A percentile compares a stretch with the other conserved stretches of the same genome.
Conservation (phyloP, 2,329 filamentous ascomycete genomes). For the Botryosphaeria dothidea region DNA sequence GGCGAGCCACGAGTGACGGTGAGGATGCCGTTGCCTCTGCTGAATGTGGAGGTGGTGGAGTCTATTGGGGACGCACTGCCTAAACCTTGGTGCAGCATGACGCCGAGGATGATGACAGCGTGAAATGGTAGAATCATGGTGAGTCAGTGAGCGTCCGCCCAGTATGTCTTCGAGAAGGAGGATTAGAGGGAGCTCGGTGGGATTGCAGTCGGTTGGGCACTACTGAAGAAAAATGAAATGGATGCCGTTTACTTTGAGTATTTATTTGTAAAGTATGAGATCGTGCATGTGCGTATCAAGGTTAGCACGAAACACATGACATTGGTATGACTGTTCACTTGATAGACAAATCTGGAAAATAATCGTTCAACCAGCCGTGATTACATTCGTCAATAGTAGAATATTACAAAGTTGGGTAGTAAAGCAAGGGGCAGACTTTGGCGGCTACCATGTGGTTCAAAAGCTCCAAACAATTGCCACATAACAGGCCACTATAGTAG, state of each 20-base stretch:
- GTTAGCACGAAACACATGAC: background rate
- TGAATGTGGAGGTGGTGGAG: background rate
- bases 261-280: too few species aligned
- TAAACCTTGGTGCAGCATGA: background rate
- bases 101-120: background rate
- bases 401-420: background rate
- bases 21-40: background rate
- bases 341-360: background rate
- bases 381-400: background rate
- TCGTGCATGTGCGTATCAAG: too few species aligned
- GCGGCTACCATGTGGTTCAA: background rate
- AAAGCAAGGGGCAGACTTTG: background rate
- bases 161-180: background rate
- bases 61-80: background rate
- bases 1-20: background rate
- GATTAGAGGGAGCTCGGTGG: too few species aligned
- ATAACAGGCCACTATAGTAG: too few species aligned
- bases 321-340: background rate
- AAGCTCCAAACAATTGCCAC: too few species aligned
- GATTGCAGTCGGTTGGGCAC: background rate
- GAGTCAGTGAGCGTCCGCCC: background rate
- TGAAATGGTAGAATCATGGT: background rate
- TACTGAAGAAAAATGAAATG: too few species aligned
- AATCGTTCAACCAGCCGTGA: background rate
- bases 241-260: too few species aligned